phyloP scores from a whole-genome alignment of 1,284 basidiomycete species.

The Trichosporon sp. region DNA sequence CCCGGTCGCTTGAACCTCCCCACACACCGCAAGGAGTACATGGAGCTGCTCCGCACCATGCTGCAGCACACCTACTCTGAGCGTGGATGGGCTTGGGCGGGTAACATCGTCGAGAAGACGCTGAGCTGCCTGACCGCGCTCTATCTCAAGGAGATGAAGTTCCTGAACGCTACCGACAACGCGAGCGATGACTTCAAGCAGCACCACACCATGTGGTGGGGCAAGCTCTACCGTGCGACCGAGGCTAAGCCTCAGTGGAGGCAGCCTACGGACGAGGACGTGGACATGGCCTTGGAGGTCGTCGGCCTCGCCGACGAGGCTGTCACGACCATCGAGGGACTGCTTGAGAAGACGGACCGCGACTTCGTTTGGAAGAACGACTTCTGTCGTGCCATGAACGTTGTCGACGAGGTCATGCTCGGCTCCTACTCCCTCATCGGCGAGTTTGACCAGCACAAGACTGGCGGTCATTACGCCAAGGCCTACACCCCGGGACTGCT shows the following conservation, averaged over 20 bases:
- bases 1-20: constrained; percentile 44
- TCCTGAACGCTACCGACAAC: constrained; percentile 84
- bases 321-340: constrained; percentile 66
- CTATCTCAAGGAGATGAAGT: constrained; percentile 79
- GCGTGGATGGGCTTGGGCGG: constrained; percentile 81
- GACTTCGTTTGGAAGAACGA: constrained; percentile 81
- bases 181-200: constrained; percentile 73
- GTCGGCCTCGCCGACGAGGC: constrained; percentile 65
- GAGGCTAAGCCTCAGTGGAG: constrained; percentile 90
- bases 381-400: constrained; percentile 75
- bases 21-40: constrained; percentile 38
- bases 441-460: constrained; percentile 50
- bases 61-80: constrained; percentile 83
- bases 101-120: constrained; percentile 75
- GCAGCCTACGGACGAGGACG: constrained; percentile 60
- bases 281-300: constrained; percentile 78
- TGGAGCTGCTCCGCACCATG: constrained; percentile 71
- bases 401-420: constrained; percentile 46
- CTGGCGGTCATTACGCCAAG: constrained; percentile 42
- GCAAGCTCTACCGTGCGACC: constrained; percentile 73
- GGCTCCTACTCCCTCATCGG: constrained; percentile 48
- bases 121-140: constrained; percentile 74
- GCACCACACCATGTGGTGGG: constrained; percentile 79
- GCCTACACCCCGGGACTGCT: constrained; percentile 64
- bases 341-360: constrained; percentile 63